Percentiles rank a stretch among this genome's conserved stretches.
Evolutionary conservation across 2,329 filamentous ascomycete species (phyloP).

Genomic region (Shiraia bambusicola): DNA sequence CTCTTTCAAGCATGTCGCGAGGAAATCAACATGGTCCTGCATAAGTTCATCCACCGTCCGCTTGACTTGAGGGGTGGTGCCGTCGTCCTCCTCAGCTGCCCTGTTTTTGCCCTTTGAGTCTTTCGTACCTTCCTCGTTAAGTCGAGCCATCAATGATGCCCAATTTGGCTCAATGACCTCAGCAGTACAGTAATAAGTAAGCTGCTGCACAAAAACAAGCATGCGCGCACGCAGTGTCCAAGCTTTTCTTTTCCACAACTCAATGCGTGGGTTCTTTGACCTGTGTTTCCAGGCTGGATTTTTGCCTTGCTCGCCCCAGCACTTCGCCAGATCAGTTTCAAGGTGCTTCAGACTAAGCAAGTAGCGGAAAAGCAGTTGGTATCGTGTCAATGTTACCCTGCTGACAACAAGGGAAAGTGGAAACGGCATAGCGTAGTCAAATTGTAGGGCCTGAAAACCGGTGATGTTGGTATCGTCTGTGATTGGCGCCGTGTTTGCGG

Average conservation of each 20-base stretch:
- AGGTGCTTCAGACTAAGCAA: constrained; percentile 85
- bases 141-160: constrained; percentile 86
- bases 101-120: constrained; percentile 47
- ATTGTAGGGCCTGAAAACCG: constrained; percentile 88
- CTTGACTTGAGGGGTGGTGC: constrained; percentile 53
- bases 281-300: constrained; percentile 79
- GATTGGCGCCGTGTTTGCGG: constrained; percentile 56
- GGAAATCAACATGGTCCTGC: constrained; percentile 97
- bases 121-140: constrained; percentile 61
- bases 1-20: constrained; percentile 96
- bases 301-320: constrained; percentile 89
- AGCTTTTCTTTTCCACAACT: constrained; percentile 88
- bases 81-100: constrained; percentile 29
- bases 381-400: constrained; percentile 93
- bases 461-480: constrained; percentile 84
- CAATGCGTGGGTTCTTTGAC: constrained; percentile 70
- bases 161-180: constrained; percentile 99
- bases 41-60: constrained; percentile 95
- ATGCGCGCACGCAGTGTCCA: constrained; percentile 92
- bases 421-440: constrained; percentile 93
- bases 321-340: constrained; percentile 80
- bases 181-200: constrained; percentile 93
- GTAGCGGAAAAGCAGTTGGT: constrained; percentile 94
- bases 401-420: constrained; percentile 94
- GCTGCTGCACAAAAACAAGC: constrained; percentile 95